phyloP scores from a whole-genome alignment of 2,329 filamentous ascomycete species.

The Aspergillus phoenicis region DNA sequence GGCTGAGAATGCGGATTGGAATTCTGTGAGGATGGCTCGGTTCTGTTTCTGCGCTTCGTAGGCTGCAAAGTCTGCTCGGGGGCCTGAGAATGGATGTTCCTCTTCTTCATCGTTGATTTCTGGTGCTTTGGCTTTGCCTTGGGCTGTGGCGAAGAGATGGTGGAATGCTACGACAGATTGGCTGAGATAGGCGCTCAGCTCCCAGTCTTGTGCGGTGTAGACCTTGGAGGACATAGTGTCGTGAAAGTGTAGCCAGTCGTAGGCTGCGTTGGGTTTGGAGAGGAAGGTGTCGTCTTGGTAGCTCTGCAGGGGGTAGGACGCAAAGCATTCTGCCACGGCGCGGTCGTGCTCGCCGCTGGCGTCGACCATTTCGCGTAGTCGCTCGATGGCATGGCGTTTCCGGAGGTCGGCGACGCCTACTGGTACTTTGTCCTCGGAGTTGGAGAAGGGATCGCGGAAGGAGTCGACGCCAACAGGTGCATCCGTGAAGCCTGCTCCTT shows the following conservation, averaged over 20 bases:
- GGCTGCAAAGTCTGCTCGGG: slow-evolving; percentile 78
- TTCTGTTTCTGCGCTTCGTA: slow-evolving; percentile 80
- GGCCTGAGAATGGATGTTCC: slow-evolving; percentile 75
- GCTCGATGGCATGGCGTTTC: slow-evolving; percentile 61
- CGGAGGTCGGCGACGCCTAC: slow-evolving; percentile 62
- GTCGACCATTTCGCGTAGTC: slow-evolving; percentile 64
- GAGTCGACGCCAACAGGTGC: slow-evolving; percentile 42
- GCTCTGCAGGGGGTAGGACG: slow-evolving; percentile 79
- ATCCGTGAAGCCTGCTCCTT: slow-evolving; percentile 63
- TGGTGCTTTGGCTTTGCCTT: slow-evolving; percentile 47
- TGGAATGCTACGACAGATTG: slow-evolving; percentile 89
- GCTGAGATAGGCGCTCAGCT: slow-evolving; percentile 82
- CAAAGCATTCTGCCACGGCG: slow-evolving; percentile 72
- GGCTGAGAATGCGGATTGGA: slow-evolving; percentile 73
- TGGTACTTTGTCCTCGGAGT: slow-evolving; percentile 30
- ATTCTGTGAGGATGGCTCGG: slow-evolving; percentile 68
- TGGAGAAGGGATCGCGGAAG: slow-evolving; percentile 39
- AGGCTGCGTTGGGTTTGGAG: slow-evolving; percentile 81
- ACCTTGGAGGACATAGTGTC: slow-evolving; percentile 78
- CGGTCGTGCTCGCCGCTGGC: slow-evolving; percentile 65
- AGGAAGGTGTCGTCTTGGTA: slow-evolving; percentile 93
- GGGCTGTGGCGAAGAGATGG: slow-evolving; percentile 78
- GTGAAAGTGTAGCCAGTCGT: slow-evolving; percentile 96
- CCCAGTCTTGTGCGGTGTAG: slow-evolving; percentile 87
- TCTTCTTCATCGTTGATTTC: slow-evolving; percentile 52